Evolutionary conservation across 2,329 filamentous ascomycete species (phyloP).

Genomic region (Fusarium papillatum): DNA sequence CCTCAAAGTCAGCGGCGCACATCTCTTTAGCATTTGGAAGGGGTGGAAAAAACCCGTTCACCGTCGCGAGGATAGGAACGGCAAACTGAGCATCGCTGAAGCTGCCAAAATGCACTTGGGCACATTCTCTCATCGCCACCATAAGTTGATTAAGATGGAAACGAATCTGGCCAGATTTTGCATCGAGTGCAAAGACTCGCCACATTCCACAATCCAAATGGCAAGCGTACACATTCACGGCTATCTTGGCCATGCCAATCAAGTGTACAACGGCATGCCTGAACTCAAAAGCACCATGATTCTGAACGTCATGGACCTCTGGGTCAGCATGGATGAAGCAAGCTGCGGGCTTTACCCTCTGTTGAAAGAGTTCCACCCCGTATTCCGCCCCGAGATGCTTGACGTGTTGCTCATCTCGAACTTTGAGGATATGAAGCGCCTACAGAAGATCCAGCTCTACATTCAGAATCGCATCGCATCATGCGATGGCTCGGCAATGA

Average conservation of each 20-base stretch:
- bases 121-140: slow-evolving; percentile 24
- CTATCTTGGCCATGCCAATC: slow-evolving; percentile 22
- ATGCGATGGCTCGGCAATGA: slow-evolving; percentile 23
- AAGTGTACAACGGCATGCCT: slow-evolving; percentile 25
- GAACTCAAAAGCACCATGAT: slow-evolving; percentile 40
- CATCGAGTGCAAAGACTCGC: neutral
- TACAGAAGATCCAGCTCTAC: slow-evolving; percentile 38
- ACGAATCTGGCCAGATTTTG: slow-evolving; percentile 10
- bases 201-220: slow-evolving; percentile 1
- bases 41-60: slow-evolving; percentile 22
- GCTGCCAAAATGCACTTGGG: slow-evolving; percentile 36
- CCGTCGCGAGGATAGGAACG: neutral
- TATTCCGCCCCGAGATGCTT: slow-evolving; percentile 40
- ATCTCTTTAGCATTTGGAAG: slow-evolving; percentile 22
- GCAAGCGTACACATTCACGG: slow-evolving; percentile 11
- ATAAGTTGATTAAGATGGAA: slow-evolving; percentile 31
- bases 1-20: slow-evolving; percentile 29
- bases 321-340: slow-evolving; percentile 37
- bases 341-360: slow-evolving; percentile 36
- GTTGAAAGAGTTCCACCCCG: slow-evolving; percentile 35
- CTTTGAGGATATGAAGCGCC: slow-evolving; percentile 32
- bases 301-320: slow-evolving; percentile 41
- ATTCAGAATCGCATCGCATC: slow-evolving; percentile 29
- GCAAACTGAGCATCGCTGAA: slow-evolving; percentile 23
- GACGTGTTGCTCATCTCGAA: slow-evolving; percentile 33